phyloP scores from a whole-genome alignment of 441 rosid species.

The Aleurites moluccanus region DNA sequence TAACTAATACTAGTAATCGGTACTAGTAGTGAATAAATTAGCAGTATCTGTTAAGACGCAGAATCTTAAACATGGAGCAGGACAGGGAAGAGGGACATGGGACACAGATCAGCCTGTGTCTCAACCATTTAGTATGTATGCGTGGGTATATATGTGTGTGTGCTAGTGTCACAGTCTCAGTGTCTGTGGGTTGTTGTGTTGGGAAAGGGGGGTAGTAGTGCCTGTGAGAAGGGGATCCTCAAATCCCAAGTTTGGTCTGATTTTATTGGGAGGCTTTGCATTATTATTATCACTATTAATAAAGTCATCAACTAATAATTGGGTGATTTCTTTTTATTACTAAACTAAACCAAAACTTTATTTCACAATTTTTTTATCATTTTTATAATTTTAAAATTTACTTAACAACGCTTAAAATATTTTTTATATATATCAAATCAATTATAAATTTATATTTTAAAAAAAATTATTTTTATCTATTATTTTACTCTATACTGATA shows the following conservation, averaged over 20 bases:
- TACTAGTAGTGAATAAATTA: constrained; percentile 2
- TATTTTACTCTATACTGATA: no score
- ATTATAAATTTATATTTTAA: no score
- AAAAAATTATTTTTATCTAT: no score
- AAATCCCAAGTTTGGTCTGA: constrained; percentile 29
- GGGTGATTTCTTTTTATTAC: neutral
- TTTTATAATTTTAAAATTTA: no score
- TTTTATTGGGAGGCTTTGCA: constrained; percentile 15
- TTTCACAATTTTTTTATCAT: no score
- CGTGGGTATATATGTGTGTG: neutral
- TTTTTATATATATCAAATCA: no score
- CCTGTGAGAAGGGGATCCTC: constrained; percentile 30
- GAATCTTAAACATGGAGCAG: constrained; percentile 25
- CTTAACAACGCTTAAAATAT: no score
- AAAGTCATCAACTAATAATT: constrained; percentile 2
- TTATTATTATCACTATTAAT: neutral
- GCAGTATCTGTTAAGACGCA: neutral
- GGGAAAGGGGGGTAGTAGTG: constrained; percentile 33
- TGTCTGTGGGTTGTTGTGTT: constrained; percentile 18
- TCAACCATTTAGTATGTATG: constrained; percentile 22
- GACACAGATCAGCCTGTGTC: constrained; percentile 39
- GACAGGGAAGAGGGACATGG: constrained; percentile 23
- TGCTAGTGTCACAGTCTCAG: constrained; percentile 21
- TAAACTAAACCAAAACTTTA: neutral
- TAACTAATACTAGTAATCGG: neutral